Percentiles rank a stretch among this genome's conserved stretches.
phyloP scores from a whole-genome alignment of 352 stramenopile species.

The Phytophthora sojae region DNA sequence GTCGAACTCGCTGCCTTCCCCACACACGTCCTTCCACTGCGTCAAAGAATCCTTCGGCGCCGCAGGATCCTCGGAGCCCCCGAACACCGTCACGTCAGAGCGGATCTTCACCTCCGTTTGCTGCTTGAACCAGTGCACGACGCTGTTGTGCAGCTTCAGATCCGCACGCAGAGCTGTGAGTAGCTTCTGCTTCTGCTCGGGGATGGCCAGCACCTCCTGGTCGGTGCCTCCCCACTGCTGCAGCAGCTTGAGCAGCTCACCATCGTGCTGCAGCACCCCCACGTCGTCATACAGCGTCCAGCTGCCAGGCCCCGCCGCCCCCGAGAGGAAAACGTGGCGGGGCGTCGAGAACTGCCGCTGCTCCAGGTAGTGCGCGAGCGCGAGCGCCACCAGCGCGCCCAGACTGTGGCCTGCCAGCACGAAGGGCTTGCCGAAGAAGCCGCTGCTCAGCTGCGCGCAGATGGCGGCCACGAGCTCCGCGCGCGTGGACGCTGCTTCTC shows the following conservation, averaged over 20 bases:
- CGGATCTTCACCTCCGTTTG: constrained; percentile 34
- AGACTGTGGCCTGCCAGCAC: constrained; percentile 75
- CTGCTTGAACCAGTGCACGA: constrained; percentile 53
- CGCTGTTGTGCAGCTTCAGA: constrained; percentile 59
- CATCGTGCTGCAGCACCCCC: constrained; percentile 39
- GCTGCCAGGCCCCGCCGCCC: constrained; percentile 41
- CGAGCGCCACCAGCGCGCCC: constrained; percentile 65
- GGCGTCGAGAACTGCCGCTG: constrained; percentile 55
- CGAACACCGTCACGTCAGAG: constrained; percentile 59
- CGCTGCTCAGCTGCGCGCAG: constrained; percentile 44
- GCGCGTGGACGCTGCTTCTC: neutral
- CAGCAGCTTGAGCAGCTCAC: constrained; percentile 53
- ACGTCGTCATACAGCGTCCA: constrained; percentile 48
- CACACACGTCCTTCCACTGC: constrained; percentile 47
- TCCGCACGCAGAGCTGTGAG: constrained; percentile 49
- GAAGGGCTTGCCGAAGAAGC: constrained; percentile 83
- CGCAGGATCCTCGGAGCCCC: constrained; percentile 51
- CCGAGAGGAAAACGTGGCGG: constrained; percentile 70
- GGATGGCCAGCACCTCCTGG: constrained; percentile 56
- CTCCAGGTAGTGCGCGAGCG: constrained; percentile 57
- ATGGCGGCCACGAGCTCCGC: constrained; percentile 47
- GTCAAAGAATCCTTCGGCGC: constrained; percentile 45
- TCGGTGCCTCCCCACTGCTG: constrained; percentile 71
- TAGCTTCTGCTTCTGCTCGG: constrained; percentile 45
- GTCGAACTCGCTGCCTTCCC: constrained; percentile 33